Percentiles rank a stretch among this genome's conserved stretches.
Evolutionary conservation across 163 green algal species (phyloP).

Genomic region (Scenedesmus sp.): DNA sequence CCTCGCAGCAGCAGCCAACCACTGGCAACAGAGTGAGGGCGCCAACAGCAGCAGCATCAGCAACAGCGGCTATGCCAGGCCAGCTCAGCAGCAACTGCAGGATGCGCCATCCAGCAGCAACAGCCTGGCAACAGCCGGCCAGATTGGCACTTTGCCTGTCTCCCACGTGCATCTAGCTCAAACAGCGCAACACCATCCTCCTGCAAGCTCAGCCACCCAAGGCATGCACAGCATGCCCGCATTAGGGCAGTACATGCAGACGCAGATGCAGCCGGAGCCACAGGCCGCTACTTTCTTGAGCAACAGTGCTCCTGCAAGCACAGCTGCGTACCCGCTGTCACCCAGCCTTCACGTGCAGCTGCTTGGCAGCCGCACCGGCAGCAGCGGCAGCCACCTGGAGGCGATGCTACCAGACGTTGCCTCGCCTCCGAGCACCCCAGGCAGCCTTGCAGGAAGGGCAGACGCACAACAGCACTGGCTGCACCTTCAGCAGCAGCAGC

Average conservation of each 20-base stretch:
- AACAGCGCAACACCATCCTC: background rate
- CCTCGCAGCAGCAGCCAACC: background rate
- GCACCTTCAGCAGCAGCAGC: constrained; percentile 18
- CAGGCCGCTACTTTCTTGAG: background rate
- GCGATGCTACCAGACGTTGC: background rate
- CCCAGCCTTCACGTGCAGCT: constrained; percentile 10
- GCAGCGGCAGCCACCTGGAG: constrained; percentile 1
- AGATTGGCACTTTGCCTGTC: background rate
- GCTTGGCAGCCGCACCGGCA: background rate
- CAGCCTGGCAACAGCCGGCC: background rate
- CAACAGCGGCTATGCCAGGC: background rate
- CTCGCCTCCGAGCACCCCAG: background rate
- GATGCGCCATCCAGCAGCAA: background rate
- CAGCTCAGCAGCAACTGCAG: background rate
- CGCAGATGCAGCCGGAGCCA: background rate
- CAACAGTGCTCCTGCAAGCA: background rate
- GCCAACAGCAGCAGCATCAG: background rate
- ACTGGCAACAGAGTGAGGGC: background rate
- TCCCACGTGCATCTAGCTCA: background rate
- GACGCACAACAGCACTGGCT: background rate
- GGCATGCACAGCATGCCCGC: background rate
- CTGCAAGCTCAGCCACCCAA: too few relatives aligned
- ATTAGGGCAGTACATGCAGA: background rate
- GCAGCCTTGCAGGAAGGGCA: background rate
- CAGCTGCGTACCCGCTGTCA: background rate